A percentile compares a stretch with the other conserved stretches of the same genome.
Conservation (phyloP, 2,329 filamentous ascomycete species). For the Aspergillus pseudoglaucus region DNA sequence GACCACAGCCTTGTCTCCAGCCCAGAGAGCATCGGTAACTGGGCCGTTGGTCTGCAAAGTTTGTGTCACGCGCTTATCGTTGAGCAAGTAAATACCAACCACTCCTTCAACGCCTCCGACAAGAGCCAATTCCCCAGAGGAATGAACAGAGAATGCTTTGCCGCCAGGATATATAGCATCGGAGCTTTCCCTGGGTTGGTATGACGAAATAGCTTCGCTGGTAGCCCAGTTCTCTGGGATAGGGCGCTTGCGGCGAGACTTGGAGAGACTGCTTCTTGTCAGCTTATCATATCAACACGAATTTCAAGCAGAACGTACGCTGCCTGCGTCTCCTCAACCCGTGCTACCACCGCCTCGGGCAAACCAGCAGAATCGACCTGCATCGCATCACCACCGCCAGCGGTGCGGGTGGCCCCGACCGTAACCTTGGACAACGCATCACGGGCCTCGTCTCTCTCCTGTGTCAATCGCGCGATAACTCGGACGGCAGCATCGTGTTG, state of each 20-base stretch:
- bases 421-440: slow-evolving; percentile 82
- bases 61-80: slow-evolving; percentile 67
- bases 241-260: slow-evolving; percentile 81
- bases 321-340: slow-evolving; percentile 74
- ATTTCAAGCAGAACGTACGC: slow-evolving; percentile 50
- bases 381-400: slow-evolving; percentile 67
- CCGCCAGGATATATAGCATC: slow-evolving; percentile 56
- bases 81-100: slow-evolving; percentile 71
- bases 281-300: slow-evolving; percentile 9
- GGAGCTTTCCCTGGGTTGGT: slow-evolving; percentile 48
- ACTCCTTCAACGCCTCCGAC: slow-evolving; percentile 69
- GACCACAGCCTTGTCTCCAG: slow-evolving; percentile 61
- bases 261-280: slow-evolving; percentile 60
- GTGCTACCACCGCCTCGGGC: slow-evolving; percentile 62
- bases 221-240: slow-evolving; percentile 81
- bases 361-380: slow-evolving; percentile 77
- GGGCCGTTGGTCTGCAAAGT: slow-evolving; percentile 59
- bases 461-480: slow-evolving; percentile 85
- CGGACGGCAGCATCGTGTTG: slow-evolving; percentile 95
- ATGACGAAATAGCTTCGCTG: slow-evolving; percentile 60
- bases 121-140: slow-evolving; percentile 59
- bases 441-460: slow-evolving; percentile 85
- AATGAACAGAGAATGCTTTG: slow-evolving; percentile 52
- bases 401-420: slow-evolving; percentile 52
- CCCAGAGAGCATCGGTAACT: slow-evolving; percentile 57